Evolutionary conservation across 768 basidiomycete species (phyloP), one percentile per base, ranked within the genome.

Genomic region (Kwoniella newhampshirensis): DNA sequence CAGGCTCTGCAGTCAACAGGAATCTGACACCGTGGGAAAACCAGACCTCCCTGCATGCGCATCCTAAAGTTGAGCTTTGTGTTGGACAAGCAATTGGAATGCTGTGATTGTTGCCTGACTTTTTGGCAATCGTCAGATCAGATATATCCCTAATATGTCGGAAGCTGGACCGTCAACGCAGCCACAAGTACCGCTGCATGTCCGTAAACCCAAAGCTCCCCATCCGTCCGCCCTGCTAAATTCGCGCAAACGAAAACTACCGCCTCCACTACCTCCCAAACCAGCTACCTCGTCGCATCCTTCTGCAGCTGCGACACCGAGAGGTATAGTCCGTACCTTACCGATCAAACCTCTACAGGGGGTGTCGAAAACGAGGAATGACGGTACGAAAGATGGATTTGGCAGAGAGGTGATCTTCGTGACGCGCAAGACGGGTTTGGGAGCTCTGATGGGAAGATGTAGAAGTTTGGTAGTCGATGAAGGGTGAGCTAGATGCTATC

Each of bases 381-480:
- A 69, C 42, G 52, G 60, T n/a, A 65, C 64, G 26, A 59, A 60
- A 49, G 59, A 52, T 47, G 70, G 70, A 20, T 72, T 62, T 44
- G 71, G 74, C 1, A 48, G 73, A 47, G 64, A 71, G 47, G 73
- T 73, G 23, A 56, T 77, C 17, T 67, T 76, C 42, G 74, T 77
- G 0, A 75, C 72, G 17, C 30, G 75, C 21, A 73, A 74, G 36
- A 70, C 66, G 26, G 60, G 67, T 1, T 53, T 77, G 26, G 74
- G 72, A 2, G 60, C 54, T 45, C 68, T 74, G 51, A 66, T 77
- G 62, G 71, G 73, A 11, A 64, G 75, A 51, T 77, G 76, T 57
- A 67, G 69, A 59, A 66, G 62, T 35, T 54, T 77, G 57, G 60
- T 76, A 1, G 64, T 76, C 15, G 71, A 76, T 42, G 75, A 77